Percentiles rank a stretch among this genome's conserved stretches.
These are phyloP conservation scores for Syncephalastrum racemosum DNA, from an alignment of 371 early-diverging fungal genomes.

Conservation along the genomic window DNA sequence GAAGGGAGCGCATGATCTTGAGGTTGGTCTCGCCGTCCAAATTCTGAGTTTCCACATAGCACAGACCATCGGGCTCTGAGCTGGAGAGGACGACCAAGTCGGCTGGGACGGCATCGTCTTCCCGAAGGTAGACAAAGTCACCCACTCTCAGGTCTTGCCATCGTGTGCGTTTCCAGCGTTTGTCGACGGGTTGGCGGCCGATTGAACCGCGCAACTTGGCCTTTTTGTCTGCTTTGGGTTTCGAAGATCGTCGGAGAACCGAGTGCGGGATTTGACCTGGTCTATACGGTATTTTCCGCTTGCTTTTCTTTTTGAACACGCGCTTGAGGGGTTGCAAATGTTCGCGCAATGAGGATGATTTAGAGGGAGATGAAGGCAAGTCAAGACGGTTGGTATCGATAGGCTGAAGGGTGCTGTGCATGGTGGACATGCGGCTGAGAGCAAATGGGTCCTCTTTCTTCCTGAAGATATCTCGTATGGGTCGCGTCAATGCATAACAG, in stretches of 20 bases:
- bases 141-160: constrained; percentile 93
- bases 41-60: constrained; percentile 84
- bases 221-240: constrained; percentile 11
- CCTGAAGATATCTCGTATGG: constrained; percentile 1
- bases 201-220: constrained; percentile 13
- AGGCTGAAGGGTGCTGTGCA: constrained; percentile 6
- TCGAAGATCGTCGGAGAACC: constrained; percentile 30
- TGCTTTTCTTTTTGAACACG: constrained; percentile 23
- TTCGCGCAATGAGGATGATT: constrained; percentile 1
- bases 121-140: constrained; percentile 83
- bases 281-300: constrained; percentile 42
- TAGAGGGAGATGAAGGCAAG: neutral
- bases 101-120: constrained; percentile 92
- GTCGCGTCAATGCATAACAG: neutral
- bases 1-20: constrained; percentile 58
- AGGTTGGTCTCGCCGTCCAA: constrained; percentile 89
- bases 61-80: constrained; percentile 64
- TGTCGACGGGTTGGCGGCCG: constrained; percentile 29
- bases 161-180: constrained; percentile 50
- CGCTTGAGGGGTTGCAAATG: constrained; percentile 27
- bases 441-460: constrained; percentile 12
- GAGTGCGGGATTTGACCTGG: constrained; percentile 54
- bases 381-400: constrained; percentile 2
- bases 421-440: constrained; percentile 18
- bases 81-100: constrained; percentile 73